Conservation (phyloP, 345 rosid genomes). For the Syzygium aromaticum region DNA sequence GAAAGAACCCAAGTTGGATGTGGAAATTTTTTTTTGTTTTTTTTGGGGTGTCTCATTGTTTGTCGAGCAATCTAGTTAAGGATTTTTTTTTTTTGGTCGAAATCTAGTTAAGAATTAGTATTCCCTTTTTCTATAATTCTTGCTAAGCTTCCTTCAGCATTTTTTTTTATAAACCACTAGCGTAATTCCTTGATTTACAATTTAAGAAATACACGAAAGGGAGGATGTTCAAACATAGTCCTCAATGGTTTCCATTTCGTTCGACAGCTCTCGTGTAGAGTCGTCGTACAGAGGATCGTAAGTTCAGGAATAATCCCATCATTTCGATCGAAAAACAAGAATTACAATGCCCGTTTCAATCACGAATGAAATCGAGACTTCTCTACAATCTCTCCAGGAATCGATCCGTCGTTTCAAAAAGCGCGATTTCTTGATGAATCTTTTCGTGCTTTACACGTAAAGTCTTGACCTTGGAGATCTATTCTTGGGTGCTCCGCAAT, state of each 20-base stretch:
- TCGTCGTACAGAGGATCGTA: accelerated
- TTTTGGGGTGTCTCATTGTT: not conserved
- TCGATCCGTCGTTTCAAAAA: not conserved
- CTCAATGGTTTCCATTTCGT: not conserved
- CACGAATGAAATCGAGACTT: not conserved
- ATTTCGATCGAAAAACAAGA: not conserved
- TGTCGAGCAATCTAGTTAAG: not conserved
- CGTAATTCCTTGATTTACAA: not conserved
- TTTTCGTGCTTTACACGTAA: not conserved
- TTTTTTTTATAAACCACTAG: not conserved
- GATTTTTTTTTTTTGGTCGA: accelerated
- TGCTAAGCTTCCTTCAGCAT: not conserved
- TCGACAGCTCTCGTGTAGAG: not conserved
- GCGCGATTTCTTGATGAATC: not conserved
- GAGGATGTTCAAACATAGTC: not conserved
- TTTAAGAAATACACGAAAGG: not conserved
- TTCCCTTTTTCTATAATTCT: not conserved
- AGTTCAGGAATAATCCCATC: accelerated
- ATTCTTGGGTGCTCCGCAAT: not conserved
- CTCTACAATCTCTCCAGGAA: not conserved
- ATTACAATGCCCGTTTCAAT: accelerated
- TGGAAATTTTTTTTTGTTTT: accelerated
- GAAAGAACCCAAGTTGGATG: not conserved
- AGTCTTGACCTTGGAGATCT: not conserved
- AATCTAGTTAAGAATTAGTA: not conserved